Base-by-base conservation (phyloP, 441 rosid genomes). In the Pelargonium fulgidum region DNA sequence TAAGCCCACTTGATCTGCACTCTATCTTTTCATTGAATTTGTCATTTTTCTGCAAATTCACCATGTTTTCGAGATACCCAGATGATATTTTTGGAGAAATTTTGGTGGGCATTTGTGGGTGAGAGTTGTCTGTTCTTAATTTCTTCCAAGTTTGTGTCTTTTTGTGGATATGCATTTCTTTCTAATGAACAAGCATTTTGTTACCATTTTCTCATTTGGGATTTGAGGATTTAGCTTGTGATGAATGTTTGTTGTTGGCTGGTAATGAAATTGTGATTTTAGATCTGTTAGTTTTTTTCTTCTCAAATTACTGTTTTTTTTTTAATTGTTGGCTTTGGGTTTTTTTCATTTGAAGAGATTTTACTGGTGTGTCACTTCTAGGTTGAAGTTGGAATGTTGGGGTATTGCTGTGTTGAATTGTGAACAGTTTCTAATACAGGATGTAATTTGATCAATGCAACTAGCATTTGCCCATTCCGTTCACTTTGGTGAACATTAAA, bases 1-100 rank as follows among this genome's bases (percentile, higher is more conserved):
- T 92, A 78, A 76, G 81, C 73, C 72, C 71, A 20, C 52, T 13
- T 68, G 70, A n/a, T 77, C 73, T 81, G 66, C 48, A 39, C 4
- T 42, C 62, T 47, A 29, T 44, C 66, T 1, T 76, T 74, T n/a
- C 58, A 12, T 50, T 50, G 7, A 50, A 50, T 50, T 50, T n/a
- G 58, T 10, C 58, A 12, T 12, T n/a, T 50, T 50, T n/a, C 58
- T 50, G 58, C 19, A 50, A 50, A 50, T 50, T 50, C 58, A n/a
- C 14, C 7, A 50, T 50, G 19, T 50, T 50, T n/a, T 50, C 17
- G 7, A 0, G 58, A 14, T 50, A 50, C 58, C 58, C 58, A 50
- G 5, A n/a, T 50, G 58, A 14, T 50, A 12, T 50, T 12, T 4
- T 50, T 50, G 17, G 14, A 50, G 58, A 14, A n/a, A 50, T 50